phyloP scores from a whole-genome alignment of 2,329 filamentous ascomycete genomes.

The Pseudocercospora eumusae region DNA sequence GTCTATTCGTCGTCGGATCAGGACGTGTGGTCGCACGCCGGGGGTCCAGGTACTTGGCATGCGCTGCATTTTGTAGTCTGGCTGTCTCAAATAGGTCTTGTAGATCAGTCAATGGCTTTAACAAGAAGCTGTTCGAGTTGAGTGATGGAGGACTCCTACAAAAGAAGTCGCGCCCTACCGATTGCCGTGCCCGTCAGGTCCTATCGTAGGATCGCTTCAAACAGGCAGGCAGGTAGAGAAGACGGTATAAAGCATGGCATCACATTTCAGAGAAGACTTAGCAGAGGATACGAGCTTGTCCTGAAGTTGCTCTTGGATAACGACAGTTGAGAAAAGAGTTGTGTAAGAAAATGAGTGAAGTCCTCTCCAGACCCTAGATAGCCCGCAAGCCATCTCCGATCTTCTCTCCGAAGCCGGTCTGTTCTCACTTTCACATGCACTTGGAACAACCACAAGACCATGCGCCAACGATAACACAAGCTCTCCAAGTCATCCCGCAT shows the following conservation, averaged over 20 bases:
- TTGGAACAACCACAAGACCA: conserved; percentile 7
- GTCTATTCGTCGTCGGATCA: neutral
- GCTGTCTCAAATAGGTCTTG: neutral
- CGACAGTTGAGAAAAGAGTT: neutral
- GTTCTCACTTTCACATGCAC: conserved; percentile 17
- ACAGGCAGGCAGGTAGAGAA: neutral
- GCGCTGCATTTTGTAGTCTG: neutral
- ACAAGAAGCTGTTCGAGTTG: neutral
- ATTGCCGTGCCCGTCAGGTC: neutral
- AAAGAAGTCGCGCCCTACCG: neutral
- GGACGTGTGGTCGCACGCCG: neutral
- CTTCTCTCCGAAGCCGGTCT: neutral
- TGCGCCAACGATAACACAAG: conserved; percentile 15
- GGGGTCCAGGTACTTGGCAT: neutral
- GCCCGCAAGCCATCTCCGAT: neutral
- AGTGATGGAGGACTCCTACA: neutral
- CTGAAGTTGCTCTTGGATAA: neutral
- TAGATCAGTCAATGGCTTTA: neutral
- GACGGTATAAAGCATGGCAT: no score
- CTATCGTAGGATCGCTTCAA: neutral
- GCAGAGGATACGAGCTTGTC: neutral
- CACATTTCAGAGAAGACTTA: no score
- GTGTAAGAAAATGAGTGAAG: neutral
- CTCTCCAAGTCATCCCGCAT: neutral
- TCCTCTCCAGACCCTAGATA: neutral